phyloP scores from a whole-genome alignment of 2,329 filamentous ascomycete genomes.

The Camptophora hylomeconis region DNA sequence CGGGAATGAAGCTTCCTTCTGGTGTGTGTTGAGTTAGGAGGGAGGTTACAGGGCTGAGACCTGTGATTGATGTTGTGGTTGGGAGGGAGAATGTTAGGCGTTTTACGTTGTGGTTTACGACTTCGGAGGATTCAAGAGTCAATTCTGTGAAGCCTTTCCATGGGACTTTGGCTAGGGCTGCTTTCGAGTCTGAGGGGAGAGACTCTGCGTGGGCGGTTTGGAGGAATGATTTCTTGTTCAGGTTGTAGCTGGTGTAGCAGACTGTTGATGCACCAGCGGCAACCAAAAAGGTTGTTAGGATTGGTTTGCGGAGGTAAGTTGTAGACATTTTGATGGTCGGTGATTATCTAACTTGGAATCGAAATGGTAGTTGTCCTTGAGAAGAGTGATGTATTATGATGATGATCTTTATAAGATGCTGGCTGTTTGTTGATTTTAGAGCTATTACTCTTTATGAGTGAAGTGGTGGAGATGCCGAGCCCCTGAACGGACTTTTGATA shows the following conservation, averaged over 20 bases:
- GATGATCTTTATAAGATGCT: too few relatives aligned
- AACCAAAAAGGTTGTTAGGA: too few relatives aligned
- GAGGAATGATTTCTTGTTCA: slow-evolving; percentile 12
- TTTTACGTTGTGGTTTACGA: slow-evolving; percentile 48
- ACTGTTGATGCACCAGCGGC: slow-evolving; percentile 9
- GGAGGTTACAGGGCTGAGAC: slow-evolving; percentile 33
- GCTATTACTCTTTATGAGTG: too few relatives aligned
- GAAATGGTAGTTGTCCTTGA: too few relatives aligned
- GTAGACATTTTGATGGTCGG: too few relatives aligned
- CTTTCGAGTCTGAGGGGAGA: slow-evolving; percentile 15
- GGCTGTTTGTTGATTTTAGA: too few relatives aligned
- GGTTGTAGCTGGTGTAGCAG: slow-evolving; percentile 11
- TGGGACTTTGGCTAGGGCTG: slow-evolving; percentile 15
- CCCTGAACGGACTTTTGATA: too few relatives aligned
- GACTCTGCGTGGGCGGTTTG: slow-evolving; percentile 15
- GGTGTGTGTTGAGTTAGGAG: slow-evolving; percentile 50
- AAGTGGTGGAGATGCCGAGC: too few relatives aligned
- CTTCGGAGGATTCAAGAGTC: slow-evolving; percentile 37
- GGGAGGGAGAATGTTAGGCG: slow-evolving; percentile 44
- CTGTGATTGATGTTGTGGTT: slow-evolving; percentile 32
- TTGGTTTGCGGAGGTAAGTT: too few relatives aligned
- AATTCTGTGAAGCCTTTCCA: slow-evolving; percentile 32
- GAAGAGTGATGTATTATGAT: too few relatives aligned
- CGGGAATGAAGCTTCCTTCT: slow-evolving; percentile 43
- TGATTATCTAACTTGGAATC: too few relatives aligned